phyloP scores from a whole-genome alignment of 129 eudicot genomes.

The Chrysanthemum seticuspe region DNA sequence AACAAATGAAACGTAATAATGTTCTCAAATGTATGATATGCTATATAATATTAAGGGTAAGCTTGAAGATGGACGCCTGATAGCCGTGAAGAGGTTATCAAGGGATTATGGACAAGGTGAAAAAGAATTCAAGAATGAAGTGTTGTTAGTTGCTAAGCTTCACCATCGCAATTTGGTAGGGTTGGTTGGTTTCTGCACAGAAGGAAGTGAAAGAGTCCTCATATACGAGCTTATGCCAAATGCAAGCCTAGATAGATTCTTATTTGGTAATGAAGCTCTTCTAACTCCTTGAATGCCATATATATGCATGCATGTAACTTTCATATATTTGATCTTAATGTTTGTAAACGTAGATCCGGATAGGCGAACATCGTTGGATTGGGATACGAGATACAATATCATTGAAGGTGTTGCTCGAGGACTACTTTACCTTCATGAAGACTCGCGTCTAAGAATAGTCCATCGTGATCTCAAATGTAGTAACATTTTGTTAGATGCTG shows the following conservation, averaged over 20 bases:
- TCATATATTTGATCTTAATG: not conserved
- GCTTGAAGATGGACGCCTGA: slow-evolving; percentile 30
- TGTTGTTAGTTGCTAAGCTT: slow-evolving; percentile 31
- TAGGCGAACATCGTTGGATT: slow-evolving; percentile 14
- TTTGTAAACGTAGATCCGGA: slow-evolving; percentile 2
- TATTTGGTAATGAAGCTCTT: slow-evolving; percentile 33
- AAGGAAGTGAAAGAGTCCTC: slow-evolving; percentile 21
- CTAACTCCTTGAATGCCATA: not conserved
- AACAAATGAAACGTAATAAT: not conserved
- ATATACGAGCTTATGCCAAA: slow-evolving; percentile 24
- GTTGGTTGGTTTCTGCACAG: slow-evolving; percentile 36
- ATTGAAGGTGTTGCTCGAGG: slow-evolving; percentile 30
- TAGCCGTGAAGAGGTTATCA: slow-evolving; percentile 42
- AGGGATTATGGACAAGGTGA: slow-evolving; percentile 40
- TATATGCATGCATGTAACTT: not conserved
- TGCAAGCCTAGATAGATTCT: slow-evolving; percentile 35
- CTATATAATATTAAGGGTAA: slow-evolving; percentile 25
- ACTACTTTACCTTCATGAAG: slow-evolving; percentile 16
- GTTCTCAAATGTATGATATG: not conserved
- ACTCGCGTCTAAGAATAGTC: no score
- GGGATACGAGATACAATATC: slow-evolving; percentile 29
- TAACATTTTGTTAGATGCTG: no score
- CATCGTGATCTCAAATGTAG: no score
- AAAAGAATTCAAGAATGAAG: slow-evolving; percentile 43
- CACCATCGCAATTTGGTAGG: slow-evolving; percentile 17